Percentiles rank a stretch among this genome's conserved stretches.
phyloP scores from a whole-genome alignment of 768 basidiomycete genomes.

The Scleroderma citrinum region DNA sequence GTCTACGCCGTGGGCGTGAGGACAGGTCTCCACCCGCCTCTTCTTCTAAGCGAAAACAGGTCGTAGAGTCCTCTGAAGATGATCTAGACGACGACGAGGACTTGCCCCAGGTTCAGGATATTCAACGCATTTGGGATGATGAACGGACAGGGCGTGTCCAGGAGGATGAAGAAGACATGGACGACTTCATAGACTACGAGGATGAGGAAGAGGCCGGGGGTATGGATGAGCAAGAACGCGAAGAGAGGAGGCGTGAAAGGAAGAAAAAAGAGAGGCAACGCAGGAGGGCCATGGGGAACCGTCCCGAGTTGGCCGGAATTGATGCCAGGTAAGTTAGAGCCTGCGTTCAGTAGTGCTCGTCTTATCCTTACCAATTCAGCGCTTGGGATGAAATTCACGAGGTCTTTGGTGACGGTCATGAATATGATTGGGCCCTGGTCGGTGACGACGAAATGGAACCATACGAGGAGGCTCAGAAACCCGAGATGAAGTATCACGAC shows the following conservation, averaged over 20 bases:
- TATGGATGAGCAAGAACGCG: slow-evolving; percentile 72
- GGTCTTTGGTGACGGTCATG: slow-evolving; percentile 93
- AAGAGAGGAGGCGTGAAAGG: slow-evolving; percentile 65
- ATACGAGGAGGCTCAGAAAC: slow-evolving; percentile 51
- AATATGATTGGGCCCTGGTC: slow-evolving; percentile 91
- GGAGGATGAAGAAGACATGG: slow-evolving; percentile 61
- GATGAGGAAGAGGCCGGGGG: slow-evolving; percentile 77
- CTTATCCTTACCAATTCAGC: slow-evolving; percentile 34
- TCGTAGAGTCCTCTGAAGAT: slow-evolving; percentile 73
- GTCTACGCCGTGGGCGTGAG: slow-evolving; percentile 67
- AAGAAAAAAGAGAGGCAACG: slow-evolving; percentile 57
- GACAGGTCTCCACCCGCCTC: slow-evolving; percentile 66
- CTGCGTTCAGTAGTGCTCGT: neutral
- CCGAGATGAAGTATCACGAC: slow-evolving; percentile 81
- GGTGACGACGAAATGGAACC: slow-evolving; percentile 62
- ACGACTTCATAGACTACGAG: slow-evolving; percentile 73
- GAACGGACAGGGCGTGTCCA: slow-evolving; percentile 42
- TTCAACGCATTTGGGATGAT: slow-evolving; percentile 77
- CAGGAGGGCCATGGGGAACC: slow-evolving; percentile 56
- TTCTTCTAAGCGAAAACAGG: slow-evolving; percentile 51
- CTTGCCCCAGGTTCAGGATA: slow-evolving; percentile 49
- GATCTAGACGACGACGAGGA: slow-evolving; percentile 55
- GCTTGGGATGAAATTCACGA: slow-evolving; percentile 95
- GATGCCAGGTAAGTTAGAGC: slow-evolving; percentile 64
- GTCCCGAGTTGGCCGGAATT: slow-evolving; percentile 71